Evolutionary conservation across 768 basidiomycete species (phyloP).

Genomic region (Mycena sanguinolenta): DNA sequence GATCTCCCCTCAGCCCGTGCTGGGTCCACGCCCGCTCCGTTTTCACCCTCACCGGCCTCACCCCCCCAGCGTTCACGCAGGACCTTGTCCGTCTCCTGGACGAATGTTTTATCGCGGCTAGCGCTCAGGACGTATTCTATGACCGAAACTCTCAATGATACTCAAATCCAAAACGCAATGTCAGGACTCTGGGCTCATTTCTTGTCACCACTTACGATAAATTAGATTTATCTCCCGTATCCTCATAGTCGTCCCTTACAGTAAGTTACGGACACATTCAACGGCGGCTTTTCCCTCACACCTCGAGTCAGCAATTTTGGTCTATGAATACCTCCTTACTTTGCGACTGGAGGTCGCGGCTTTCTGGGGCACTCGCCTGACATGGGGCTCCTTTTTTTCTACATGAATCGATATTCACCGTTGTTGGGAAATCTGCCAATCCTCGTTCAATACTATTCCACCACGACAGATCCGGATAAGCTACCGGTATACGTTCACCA

Average conservation of each 20-base stretch:
- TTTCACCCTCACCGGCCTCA: too few relatives aligned
- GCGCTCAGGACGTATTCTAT: slow-evolving; percentile 16
- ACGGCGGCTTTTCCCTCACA: background rate
- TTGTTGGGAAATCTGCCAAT: slow-evolving; percentile 55
- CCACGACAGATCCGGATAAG: slow-evolving; percentile 44
- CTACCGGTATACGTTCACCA: slow-evolving; percentile 41
- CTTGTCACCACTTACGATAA: background rate
- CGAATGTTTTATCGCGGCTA: slow-evolving; percentile 1
- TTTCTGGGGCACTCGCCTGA: slow-evolving; percentile 55
- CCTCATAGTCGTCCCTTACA: slow-evolving; percentile 43
- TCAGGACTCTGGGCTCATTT: background rate
- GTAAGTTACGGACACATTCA: slow-evolving; percentile 36
- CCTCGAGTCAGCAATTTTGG: slow-evolving; percentile 48
- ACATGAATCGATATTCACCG: slow-evolving; percentile 57
- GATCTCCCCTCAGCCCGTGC: too few relatives aligned
- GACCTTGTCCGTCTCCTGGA: background rate
- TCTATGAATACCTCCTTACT: slow-evolving; percentile 63
- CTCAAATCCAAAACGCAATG: slow-evolving; percentile 22
- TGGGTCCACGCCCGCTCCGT: too few relatives aligned
- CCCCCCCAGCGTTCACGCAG: background rate
- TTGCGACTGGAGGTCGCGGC: slow-evolving; percentile 55
- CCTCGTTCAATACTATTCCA: slow-evolving; percentile 50
- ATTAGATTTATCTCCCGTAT: slow-evolving; percentile 21
- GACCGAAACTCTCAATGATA: slow-evolving; percentile 9
- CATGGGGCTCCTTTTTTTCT: slow-evolving; percentile 55